Percentiles rank a stretch among this genome's conserved stretches.
These are phyloP conservation scores for Cyclostephanos tholiformis DNA, from an alignment of 108 stramenopile genomes.

Conservation along the genomic window DNA sequence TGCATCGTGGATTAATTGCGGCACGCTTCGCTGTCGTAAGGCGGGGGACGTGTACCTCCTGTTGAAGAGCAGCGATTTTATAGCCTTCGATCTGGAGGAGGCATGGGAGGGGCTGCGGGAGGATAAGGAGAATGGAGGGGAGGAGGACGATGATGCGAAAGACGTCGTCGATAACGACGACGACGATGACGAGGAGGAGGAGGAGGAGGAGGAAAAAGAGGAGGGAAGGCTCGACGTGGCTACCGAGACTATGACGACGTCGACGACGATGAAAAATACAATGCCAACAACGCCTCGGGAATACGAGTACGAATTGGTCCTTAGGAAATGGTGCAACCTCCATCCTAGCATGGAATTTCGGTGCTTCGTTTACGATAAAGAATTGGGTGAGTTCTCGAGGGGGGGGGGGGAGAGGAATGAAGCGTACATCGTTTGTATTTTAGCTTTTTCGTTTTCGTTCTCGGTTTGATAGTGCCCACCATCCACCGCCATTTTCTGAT, in stretches of 20 bases:
- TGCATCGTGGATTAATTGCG: slow-evolving; percentile 93
- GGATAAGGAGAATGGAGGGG: slow-evolving; percentile 10
- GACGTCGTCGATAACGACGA: no score
- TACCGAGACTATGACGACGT: no score
- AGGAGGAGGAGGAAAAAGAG: no score
- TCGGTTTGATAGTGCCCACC: no score
- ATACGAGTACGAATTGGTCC: slow-evolving; percentile 60
- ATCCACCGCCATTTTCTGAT: not conserved
- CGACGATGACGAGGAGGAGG: not conserved
- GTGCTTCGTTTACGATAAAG: slow-evolving; percentile 80
- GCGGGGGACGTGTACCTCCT: slow-evolving; percentile 91
- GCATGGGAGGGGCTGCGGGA: slow-evolving; percentile 59
- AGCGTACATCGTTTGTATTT: no score
- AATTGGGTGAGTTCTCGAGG: slow-evolving; percentile 31
- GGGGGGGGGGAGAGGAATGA: no score
- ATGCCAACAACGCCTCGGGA: not conserved
- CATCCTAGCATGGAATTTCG: slow-evolving; percentile 95
- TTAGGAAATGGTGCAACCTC: slow-evolving; percentile 94
- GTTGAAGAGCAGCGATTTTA: slow-evolving; percentile 92
- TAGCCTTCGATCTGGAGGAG: slow-evolving; percentile 83
- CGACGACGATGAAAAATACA: no score
- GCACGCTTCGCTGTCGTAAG: slow-evolving; percentile 81
- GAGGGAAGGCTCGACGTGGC: no score
- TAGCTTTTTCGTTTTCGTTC: no score
- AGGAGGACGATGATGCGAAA: no score